phyloP scores from a whole-genome alignment of 495 filamentous ascomycete species.

The Podospora sp. region DNA sequence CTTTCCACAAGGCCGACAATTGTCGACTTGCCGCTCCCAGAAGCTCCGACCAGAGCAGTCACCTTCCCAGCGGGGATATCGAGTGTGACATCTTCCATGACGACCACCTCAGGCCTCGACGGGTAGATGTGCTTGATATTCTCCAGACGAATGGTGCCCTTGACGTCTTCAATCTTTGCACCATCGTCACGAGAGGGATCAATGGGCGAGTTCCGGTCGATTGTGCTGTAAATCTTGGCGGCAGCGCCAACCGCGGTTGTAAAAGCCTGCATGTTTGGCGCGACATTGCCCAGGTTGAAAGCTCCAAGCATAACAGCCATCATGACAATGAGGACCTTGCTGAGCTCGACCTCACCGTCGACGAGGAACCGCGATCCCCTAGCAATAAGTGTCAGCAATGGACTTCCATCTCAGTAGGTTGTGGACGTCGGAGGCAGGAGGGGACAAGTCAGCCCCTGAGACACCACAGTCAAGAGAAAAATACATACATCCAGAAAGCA shows the following conservation, averaged over 20 bases:
- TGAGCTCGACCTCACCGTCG: conserved; percentile 58
- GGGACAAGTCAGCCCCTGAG: too few relatives aligned
- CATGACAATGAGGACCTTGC: conserved; percentile 73
- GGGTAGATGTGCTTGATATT: conserved; percentile 92
- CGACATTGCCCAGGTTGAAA: conserved; percentile 86
- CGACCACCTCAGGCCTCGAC: conserved; percentile 82
- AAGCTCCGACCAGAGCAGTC: conserved; percentile 83
- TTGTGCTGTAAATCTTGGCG: conserved; percentile 87
- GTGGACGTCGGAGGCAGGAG: too few relatives aligned
- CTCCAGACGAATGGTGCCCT: conserved; percentile 80
- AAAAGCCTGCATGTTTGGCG: conserved; percentile 77
- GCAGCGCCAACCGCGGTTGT: conserved; percentile 80
- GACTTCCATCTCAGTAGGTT: too few relatives aligned
- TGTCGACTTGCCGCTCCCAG: conserved; percentile 89
- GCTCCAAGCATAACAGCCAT: conserved; percentile 90
- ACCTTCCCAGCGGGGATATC: conserved; percentile 81
- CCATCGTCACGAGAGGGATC: conserved; percentile 77
- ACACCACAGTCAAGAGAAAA: too few relatives aligned
- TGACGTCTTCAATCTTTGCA: conserved; percentile 66
- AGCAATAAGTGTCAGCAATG: too few relatives aligned
- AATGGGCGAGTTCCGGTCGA: conserved; percentile 85
- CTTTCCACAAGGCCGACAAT: conserved; percentile 90
- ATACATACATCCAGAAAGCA: conserved; percentile 96
- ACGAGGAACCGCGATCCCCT: conserved; percentile 81
- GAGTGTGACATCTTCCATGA: conserved; percentile 82